Conservation (phyloP, 2,329 filamentous ascomycete genomes). For the Fusarium protoensiforme region DNA sequence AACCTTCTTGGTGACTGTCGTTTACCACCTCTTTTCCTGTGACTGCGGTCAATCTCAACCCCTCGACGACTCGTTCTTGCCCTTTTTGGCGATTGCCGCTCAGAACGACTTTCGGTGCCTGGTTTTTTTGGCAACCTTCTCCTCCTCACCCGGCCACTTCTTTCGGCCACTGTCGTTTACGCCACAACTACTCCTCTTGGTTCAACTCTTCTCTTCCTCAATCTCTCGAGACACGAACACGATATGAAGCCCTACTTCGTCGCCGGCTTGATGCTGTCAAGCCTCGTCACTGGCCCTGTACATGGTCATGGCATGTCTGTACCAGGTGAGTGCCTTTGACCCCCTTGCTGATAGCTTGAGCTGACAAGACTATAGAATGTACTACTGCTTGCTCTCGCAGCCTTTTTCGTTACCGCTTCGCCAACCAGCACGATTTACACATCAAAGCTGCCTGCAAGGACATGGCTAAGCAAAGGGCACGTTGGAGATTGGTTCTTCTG, state of each 20-base stretch:
- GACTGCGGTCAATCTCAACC: neutral
- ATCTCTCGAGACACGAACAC: neutral
- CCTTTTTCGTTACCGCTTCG: conserved; percentile 9
- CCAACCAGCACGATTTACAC: conserved; percentile 7
- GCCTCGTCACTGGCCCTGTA: conserved; percentile 13
- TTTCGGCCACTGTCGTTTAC: conserved; percentile 49
- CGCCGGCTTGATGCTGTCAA: conserved; percentile 17
- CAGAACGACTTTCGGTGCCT: neutral
- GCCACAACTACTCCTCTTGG: conserved; percentile 38
- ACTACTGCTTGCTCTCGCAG: conserved; percentile 28
- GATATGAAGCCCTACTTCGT: conserved; percentile 39
- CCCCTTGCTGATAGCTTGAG: neutral
- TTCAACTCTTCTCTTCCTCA: conserved; percentile 22
- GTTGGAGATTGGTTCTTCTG: neutral
- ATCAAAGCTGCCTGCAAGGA: conserved; percentile 31
- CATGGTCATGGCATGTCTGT: conserved; percentile 1
- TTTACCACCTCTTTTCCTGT: conserved; percentile 34
- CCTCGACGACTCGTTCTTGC: neutral
- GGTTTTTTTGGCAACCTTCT: neutral
- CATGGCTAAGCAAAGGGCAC: conserved; percentile 39
- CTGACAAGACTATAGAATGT: conserved; percentile 25
- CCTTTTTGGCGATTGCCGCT: neutral
- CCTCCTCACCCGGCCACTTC: neutral
- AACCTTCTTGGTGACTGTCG: conserved; percentile 44
- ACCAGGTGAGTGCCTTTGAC: conserved; percentile 16